phyloP scores from a whole-genome alignment of 495 filamentous ascomycete genomes.

The Cairneyella variabilis region DNA sequence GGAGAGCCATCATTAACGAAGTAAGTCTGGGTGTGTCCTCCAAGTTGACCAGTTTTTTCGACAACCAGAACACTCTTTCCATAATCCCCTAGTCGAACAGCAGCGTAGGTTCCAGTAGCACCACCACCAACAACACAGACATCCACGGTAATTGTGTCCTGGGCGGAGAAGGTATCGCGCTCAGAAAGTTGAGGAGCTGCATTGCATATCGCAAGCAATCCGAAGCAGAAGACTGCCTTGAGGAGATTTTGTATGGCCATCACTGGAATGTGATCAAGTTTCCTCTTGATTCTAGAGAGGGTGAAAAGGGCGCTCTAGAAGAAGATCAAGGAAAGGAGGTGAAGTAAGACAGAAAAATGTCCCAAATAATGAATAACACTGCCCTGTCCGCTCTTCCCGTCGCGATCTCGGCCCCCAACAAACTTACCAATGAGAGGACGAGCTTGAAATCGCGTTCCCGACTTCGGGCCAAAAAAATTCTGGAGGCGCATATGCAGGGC shows the following conservation, averaged over 20 bases:
- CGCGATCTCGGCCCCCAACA: too few species aligned
- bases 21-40: slow-evolving; percentile 45
- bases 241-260: background rate
- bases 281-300: background rate
- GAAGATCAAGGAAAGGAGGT: background rate
- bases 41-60: slow-evolving; percentile 37
- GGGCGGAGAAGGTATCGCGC: background rate
- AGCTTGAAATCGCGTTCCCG: background rate
- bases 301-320: background rate
- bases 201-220: background rate
- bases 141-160: slow-evolving; percentile 25
- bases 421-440: background rate
- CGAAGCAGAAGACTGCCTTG: background rate
- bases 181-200: background rate
- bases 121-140: slow-evolving; percentile 49
- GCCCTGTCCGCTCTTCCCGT: background rate
- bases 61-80: slow-evolving; percentile 39
- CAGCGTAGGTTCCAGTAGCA: slow-evolving; percentile 40
- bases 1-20: slow-evolving; percentile 5
- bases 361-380: background rate
- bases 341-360: background rate
- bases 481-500: background rate
- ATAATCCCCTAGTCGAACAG: slow-evolving; percentile 35
- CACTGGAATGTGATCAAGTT: background rate
- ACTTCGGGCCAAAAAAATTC: background rate